Evolutionary conservation across 495 filamentous ascomycete species (phyloP).

Genomic region (Neurospora intermedia): DNA sequence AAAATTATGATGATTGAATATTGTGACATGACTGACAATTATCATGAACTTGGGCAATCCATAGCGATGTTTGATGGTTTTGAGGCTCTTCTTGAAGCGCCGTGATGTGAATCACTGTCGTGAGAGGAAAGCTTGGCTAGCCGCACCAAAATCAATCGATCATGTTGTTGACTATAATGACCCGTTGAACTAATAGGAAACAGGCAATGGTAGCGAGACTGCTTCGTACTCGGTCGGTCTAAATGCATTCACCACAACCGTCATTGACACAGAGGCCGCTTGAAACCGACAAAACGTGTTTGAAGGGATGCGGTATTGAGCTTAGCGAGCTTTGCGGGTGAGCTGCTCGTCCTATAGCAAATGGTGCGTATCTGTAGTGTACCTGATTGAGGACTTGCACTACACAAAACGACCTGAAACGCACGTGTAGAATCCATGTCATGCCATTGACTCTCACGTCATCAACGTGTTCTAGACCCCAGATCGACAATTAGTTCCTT

Average conservation of each 20-base stretch:
- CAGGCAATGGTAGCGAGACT: background rate
- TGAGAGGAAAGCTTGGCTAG: background rate
- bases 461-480: background rate
- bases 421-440: background rate
- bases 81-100: background rate
- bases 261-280: background rate
- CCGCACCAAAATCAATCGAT: background rate
- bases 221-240: background rate
- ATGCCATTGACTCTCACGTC: background rate
- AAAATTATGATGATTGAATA: background rate
- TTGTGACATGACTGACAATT: background rate
- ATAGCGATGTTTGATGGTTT: background rate
- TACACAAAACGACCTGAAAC: background rate
- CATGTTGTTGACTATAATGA: background rate
- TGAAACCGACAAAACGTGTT: background rate
- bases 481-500: background rate
- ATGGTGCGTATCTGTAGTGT: background rate
- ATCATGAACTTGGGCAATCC: background rate
- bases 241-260: background rate
- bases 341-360: background rate
- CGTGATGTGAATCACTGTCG: background rate
- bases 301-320: background rate
- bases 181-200: background rate
- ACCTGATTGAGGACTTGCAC: background rate
- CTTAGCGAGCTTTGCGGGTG: background rate